Evolutionary conservation across 306 rosid genomes (phyloP).

Genomic region (Cucurbita pepo): DNA sequence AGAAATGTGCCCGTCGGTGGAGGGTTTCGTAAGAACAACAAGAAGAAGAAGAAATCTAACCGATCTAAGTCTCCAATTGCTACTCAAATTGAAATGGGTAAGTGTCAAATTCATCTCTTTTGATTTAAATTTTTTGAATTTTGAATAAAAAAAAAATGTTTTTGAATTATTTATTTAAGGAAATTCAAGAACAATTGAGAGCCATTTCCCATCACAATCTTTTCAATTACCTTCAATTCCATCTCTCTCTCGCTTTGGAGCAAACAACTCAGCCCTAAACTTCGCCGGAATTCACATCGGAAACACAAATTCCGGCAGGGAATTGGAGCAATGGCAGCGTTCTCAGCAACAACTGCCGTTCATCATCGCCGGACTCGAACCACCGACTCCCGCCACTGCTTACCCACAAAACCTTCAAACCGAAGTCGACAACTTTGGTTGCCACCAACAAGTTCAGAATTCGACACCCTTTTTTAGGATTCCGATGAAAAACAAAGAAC

Average conservation of each 20-base stretch:
- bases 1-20: conserved; percentile 88
- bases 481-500: neutral
- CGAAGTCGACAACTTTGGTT: neutral
- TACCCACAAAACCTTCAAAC: neutral
- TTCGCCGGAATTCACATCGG: neutral
- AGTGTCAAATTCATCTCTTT: neutral
- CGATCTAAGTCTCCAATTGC: conserved; percentile 46
- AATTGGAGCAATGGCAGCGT: neutral
- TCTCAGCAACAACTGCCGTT: neutral
- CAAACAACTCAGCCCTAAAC: neutral
- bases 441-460: neutral
- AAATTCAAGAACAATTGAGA: conserved; percentile 5
- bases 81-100: conserved; percentile 18
- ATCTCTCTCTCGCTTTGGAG: conserved; percentile 39
- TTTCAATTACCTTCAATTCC: conserved; percentile 38
- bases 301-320: neutral
- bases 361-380: neutral
- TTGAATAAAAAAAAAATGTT: neutral
- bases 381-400: neutral
- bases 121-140: neutral
- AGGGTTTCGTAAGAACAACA: conserved; percentile 82
- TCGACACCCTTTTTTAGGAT: neutral
- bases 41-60: conserved; percentile 50
- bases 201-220: conserved; percentile 30
- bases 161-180: neutral